Percentiles rank a stretch among this genome's conserved stretches.
Evolutionary conservation across 176 grass and related monocot genomes (phyloP).

Genomic region (Microstegium vimineum): DNA sequence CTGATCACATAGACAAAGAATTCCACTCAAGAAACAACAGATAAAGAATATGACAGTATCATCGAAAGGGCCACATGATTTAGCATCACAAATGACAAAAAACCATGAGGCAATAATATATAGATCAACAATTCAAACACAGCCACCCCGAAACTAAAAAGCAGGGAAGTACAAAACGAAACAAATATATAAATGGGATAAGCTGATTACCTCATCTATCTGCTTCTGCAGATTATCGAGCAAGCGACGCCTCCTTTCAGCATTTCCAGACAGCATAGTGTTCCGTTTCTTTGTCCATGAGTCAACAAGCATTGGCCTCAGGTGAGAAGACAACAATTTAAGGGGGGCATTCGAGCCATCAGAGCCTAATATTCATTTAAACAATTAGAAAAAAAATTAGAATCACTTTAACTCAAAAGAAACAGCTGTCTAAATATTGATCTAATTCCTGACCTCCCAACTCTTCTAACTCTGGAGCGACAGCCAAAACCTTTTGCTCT

Average conservation of each 20-base stretch:
- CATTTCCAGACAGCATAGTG: constrained; percentile 79
- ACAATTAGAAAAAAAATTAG: constrained; percentile 8
- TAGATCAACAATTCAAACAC: not conserved
- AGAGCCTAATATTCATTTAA: constrained; percentile 45
- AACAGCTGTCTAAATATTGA: constrained; percentile 20
- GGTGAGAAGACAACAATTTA: constrained; percentile 62
- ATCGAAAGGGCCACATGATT: not conserved
- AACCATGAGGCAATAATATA: not conserved
- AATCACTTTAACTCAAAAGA: constrained; percentile 1
- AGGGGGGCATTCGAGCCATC: constrained; percentile 53
- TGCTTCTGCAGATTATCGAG: constrained; percentile 93
- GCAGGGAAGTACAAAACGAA: constrained; percentile 3
- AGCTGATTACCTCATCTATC: constrained; percentile 76
- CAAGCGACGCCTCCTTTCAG: constrained; percentile 72
- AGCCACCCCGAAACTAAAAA: not conserved
- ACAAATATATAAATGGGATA: constrained; percentile 7
- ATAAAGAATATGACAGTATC: not conserved
- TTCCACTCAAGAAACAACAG: not conserved
- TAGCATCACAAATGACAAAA: constrained; percentile 2
- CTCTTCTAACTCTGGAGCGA: constrained; percentile 79
- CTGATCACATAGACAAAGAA: constrained; percentile 45
- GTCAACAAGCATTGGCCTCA: constrained; percentile 90
- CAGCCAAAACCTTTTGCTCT: constrained; percentile 65
- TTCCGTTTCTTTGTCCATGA: constrained; percentile 86
- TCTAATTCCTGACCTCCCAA: constrained; percentile 62